phyloP scores from a whole-genome alignment of 257 asterid genomes.

The Coffea canephora region DNA sequence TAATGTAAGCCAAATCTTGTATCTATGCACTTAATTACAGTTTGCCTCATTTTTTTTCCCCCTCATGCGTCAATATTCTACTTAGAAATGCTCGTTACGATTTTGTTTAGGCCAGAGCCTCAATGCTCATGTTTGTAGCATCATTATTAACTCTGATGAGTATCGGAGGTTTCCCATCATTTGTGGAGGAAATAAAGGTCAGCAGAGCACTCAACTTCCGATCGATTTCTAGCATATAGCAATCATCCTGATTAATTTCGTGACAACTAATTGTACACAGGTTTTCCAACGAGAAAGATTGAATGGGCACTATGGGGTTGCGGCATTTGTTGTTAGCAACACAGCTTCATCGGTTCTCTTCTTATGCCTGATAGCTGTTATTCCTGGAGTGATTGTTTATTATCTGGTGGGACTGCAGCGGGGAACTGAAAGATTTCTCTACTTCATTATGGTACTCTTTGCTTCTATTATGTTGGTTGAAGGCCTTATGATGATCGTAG shows the following conservation, averaged over 20 bases:
- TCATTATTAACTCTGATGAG: conserved; percentile 53
- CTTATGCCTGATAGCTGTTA: conserved; percentile 42
- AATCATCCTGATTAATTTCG: neutral
- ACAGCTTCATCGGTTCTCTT: conserved; percentile 50
- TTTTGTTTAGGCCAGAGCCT: conserved; percentile 30
- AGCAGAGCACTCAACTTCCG: neutral
- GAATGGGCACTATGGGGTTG: conserved; percentile 59
- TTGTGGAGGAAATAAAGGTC: conserved; percentile 61
- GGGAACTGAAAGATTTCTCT: conserved; percentile 27
- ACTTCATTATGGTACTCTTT: conserved; percentile 40
- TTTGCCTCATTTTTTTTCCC: neutral
- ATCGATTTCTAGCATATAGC: neutral
- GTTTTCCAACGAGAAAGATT: conserved; percentile 53
- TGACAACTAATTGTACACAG: conserved; percentile 20
- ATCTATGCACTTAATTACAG: neutral
- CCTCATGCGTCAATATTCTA: neutral
- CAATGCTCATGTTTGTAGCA: conserved; percentile 32
- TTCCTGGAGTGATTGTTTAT: conserved; percentile 53
- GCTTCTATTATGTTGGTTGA: conserved; percentile 63
- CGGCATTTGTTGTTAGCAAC: conserved; percentile 50
- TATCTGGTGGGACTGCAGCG: conserved; percentile 43
- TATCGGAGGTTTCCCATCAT: conserved; percentile 67
- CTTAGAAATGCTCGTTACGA: neutral
- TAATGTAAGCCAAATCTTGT: conserved; percentile 17
- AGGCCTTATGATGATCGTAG: conserved; percentile 70